phyloP scores from a whole-genome alignment of 2,329 filamentous ascomycete genomes.

The Venturia asperata region DNA sequence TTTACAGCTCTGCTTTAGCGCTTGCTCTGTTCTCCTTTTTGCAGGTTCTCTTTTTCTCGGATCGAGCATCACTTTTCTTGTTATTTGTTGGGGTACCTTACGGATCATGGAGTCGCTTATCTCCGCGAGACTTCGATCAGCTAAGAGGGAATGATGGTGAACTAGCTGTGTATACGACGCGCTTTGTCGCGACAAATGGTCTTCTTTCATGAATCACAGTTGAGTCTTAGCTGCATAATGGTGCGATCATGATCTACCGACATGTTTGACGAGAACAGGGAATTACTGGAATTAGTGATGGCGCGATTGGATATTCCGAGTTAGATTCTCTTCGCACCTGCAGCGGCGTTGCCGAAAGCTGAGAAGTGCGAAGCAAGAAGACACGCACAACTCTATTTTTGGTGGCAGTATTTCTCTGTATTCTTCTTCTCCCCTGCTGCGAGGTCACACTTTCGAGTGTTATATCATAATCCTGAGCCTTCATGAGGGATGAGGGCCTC shows the following conservation, averaged over 20 bases:
- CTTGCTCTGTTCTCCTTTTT: neutral
- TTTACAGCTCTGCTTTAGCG: neutral
- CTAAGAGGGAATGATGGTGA: neutral
- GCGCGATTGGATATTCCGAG: neutral
- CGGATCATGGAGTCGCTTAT: neutral
- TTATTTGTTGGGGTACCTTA: neutral
- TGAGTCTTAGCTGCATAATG: neutral
- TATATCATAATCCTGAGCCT: no score
- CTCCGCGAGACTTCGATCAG: neutral
- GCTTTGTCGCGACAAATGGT: no score
- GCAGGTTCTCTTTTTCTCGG: neutral
- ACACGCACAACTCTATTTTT: neutral
- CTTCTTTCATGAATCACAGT: neutral
- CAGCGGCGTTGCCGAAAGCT: slow-evolving; percentile 6
- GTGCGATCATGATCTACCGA: neutral
- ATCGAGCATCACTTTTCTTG: neutral
- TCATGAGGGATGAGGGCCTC: no score
- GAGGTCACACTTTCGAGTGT: no score
- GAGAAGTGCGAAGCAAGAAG: neutral
- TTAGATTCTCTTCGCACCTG: neutral
- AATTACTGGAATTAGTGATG: neutral
- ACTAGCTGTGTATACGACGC: neutral
- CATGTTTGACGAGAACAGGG: neutral
- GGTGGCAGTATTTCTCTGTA: no score
- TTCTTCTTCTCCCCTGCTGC: no score